These are phyloP conservation scores for Leucocoprinus birnbaumii DNA, from an alignment of 768 basidiomycete genomes.

Conservation along the genomic window DNA sequence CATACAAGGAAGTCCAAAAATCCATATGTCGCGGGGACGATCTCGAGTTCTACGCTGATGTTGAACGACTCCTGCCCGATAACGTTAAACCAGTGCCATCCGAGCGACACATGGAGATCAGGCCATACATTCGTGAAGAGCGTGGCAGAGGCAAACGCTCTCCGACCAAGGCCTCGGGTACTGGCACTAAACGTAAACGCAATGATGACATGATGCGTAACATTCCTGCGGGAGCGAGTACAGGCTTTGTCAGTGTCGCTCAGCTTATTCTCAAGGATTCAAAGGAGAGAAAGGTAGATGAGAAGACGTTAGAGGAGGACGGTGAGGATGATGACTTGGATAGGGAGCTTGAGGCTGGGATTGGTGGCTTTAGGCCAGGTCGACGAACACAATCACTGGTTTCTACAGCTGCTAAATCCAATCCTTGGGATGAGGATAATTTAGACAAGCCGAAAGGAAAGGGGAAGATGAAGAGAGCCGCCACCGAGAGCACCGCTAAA, in stretches of 20 bases:
- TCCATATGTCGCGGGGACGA: constrained; percentile 82
- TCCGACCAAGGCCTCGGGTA: constrained; percentile 16
- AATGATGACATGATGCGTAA: constrained; percentile 67
- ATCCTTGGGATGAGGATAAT: constrained; percentile 7
- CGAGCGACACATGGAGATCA: constrained; percentile 82
- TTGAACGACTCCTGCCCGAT: constrained; percentile 79
- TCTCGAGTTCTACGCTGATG: constrained; percentile 92
- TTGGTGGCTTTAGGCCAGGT: constrained; percentile 30
- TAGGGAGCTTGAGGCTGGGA: constrained; percentile 58
- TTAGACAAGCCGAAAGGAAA: constrained; percentile 27
- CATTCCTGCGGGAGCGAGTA: constrained; percentile 69
- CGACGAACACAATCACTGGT: constrained; percentile 50
- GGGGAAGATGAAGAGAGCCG: constrained; percentile 38
- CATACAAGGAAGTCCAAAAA: constrained; percentile 86
- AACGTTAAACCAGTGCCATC: constrained; percentile 73
- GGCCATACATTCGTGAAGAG: constrained; percentile 60
- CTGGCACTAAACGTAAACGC: constrained; percentile 60
- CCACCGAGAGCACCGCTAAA: constrained; percentile 24
- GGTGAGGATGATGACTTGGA: constrained; percentile 70
- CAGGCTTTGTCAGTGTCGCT: constrained; percentile 69
- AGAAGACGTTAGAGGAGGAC: constrained; percentile 46
- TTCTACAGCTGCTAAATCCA: constrained; percentile 23
- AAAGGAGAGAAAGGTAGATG: constrained; percentile 41
- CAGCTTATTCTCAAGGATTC: constrained; percentile 54
- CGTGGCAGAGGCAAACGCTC: constrained; percentile 28